Evolutionary conservation across 2,329 filamentous ascomycete genomes (phyloP).

Genomic region (Cladosporium sp.): DNA sequence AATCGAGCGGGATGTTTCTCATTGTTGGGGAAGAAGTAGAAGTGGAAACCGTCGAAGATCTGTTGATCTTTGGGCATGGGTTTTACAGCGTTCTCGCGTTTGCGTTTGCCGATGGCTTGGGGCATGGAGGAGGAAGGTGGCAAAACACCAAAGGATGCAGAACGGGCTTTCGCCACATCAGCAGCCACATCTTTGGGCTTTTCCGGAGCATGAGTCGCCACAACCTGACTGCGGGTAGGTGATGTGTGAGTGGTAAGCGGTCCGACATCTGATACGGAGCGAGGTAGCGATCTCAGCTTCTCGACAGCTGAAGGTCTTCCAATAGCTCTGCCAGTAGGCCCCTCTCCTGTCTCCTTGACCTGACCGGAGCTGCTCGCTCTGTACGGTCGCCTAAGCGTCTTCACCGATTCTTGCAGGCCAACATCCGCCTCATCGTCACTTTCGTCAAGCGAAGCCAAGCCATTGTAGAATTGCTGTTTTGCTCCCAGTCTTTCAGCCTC

Average conservation of each 20-base stretch:
- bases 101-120: constrained; percentile 24
- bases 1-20: constrained; percentile 65
- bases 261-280: constrained; percentile 24
- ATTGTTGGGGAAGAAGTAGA: constrained; percentile 74
- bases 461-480: constrained; percentile 12
- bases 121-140: constrained; percentile 15
- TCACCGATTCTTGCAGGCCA: constrained; percentile 16
- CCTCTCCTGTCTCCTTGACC: too few relatives aligned
- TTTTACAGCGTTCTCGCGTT: constrained; percentile 22
- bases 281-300: constrained; percentile 15
- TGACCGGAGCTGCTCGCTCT: neutral
- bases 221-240: neutral
- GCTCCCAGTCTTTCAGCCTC: neutral
- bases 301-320: too few relatives aligned
- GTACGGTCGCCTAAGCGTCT: neutral
- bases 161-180: neutral
- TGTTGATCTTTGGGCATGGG: constrained; percentile 24
- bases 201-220: neutral
- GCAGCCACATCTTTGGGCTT: neutral
- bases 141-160: constrained; percentile 19
- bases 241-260: neutral
- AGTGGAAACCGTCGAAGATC: constrained; percentile 28
- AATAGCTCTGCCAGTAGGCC: too few relatives aligned
- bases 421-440: constrained; percentile 20
- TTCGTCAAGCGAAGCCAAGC: constrained; percentile 1